Percentiles rank a stretch among this genome's conserved stretches.
phyloP scores from a whole-genome alignment of 2,329 filamentous ascomycete species.

The Trichophyton mentagrophytes region DNA sequence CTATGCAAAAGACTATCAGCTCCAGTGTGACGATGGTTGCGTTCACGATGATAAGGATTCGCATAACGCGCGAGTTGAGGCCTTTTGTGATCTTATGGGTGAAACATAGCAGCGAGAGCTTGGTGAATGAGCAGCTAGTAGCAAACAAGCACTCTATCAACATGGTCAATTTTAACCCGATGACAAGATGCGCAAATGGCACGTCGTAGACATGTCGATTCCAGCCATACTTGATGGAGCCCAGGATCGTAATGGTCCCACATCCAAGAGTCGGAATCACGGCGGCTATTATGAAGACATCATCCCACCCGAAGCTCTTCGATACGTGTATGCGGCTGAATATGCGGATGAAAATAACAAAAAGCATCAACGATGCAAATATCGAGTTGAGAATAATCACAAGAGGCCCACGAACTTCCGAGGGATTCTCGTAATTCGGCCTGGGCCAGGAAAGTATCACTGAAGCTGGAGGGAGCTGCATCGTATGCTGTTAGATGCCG shows the following conservation, averaged over 20 bases:
- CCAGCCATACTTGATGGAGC: not conserved
- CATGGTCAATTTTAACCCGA: not conserved
- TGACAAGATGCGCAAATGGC: not conserved
- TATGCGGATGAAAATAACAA: not conserved
- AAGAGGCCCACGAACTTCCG: not conserved
- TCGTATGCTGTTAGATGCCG: not conserved
- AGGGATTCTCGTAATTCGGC: not conserved
- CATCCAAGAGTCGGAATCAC: not conserved
- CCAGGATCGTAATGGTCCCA: not conserved
- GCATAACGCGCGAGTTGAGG: not conserved
- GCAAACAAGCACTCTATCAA: not conserved
- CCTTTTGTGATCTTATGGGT: not conserved
- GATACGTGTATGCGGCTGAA: not conserved
- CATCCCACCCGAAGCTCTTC: not conserved
- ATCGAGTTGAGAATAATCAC: not conserved
- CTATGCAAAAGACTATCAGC: not conserved
- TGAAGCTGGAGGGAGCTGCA: conserved; percentile 1
- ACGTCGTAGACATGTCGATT: not conserved
- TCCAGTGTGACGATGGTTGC: not conserved
- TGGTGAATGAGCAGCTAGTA: not conserved
- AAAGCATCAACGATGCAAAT: not conserved
- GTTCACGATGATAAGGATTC: not conserved
- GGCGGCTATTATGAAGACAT: not conserved
- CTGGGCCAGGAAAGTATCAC: not conserved
- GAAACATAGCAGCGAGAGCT: not conserved